These are phyloP conservation scores for Acer yangbiense DNA, from an alignment of 345 rosid species.

Conservation along the genomic window DNA sequence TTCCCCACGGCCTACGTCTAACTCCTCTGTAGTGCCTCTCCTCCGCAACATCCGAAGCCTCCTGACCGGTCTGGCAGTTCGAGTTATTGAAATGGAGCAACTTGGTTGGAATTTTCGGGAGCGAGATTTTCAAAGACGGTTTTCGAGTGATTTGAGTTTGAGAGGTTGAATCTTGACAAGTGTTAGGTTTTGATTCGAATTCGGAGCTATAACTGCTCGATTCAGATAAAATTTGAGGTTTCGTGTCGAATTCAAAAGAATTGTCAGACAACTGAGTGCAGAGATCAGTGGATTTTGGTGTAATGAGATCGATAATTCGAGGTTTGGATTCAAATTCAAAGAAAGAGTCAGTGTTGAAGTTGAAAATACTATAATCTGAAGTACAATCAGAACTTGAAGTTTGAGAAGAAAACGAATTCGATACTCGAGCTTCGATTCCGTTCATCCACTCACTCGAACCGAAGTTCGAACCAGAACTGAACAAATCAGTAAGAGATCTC, in stretches of 20 bases:
- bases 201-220: conserved; percentile 12
- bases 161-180: conserved; percentile 17
- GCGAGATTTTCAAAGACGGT: conserved; percentile 52
- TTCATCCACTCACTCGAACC: conserved; percentile 21
- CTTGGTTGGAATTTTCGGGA: conserved; percentile 43
- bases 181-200: conserved; percentile 31
- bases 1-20: conserved; percentile 91
- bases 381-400: conserved; percentile 31
- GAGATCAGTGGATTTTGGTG: conserved; percentile 28
- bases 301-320: conserved; percentile 31
- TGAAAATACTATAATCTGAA: conserved; percentile 20
- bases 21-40: conserved; percentile 88
- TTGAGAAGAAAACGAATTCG: conserved; percentile 22
- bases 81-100: conserved; percentile 47
- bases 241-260: conserved; percentile 12
- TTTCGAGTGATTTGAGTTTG: conserved; percentile 35
- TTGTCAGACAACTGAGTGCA: conserved; percentile 4
- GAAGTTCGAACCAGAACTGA: background rate
- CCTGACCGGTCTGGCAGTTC: conserved; percentile 1
- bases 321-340: conserved; percentile 50
- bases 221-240: background rate
- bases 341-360: conserved; percentile 25
- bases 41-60: conserved; percentile 16
- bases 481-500: too few species aligned
- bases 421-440: conserved; percentile 14